Evolutionary conservation across 495 filamentous ascomycete species (phyloP).

Genomic region (Trichocladium uniseriatum): DNA sequence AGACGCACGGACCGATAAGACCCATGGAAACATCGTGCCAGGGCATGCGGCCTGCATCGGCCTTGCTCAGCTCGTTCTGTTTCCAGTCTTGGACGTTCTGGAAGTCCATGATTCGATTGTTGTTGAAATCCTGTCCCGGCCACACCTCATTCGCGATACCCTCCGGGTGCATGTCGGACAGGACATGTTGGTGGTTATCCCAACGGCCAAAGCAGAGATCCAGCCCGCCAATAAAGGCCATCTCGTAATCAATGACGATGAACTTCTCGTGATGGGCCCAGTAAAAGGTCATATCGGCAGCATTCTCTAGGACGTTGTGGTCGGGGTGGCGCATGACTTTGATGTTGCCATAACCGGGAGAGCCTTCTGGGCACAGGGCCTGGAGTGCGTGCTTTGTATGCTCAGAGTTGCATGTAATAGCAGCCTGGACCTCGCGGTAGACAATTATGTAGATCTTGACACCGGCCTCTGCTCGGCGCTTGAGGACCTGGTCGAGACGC

Average conservation of each 20-base stretch:
- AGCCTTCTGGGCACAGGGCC: conserved; percentile 69
- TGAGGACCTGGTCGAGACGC: conserved; percentile 78
- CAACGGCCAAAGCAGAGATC: conserved; percentile 96
- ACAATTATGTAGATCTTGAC: conserved; percentile 93
- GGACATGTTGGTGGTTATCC: conserved; percentile 76
- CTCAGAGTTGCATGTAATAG: conserved; percentile 81
- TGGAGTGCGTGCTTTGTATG: conserved; percentile 88
- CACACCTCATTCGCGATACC: conserved; percentile 78
- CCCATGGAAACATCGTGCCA: conserved; percentile 97
- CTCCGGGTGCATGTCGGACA: conserved; percentile 80
- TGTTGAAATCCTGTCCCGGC: conserved; percentile 94
- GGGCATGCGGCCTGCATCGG: conserved; percentile 89
- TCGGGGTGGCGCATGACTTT: conserved; percentile 85
- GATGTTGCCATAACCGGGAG: conserved; percentile 78
- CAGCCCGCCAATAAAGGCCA: conserved; percentile 87
- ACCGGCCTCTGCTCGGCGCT: conserved; percentile 78
- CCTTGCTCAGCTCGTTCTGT: conserved; percentile 83
- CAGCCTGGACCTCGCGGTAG: conserved; percentile 80
- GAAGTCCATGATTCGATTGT: conserved; percentile 94
- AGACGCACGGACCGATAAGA: conserved; percentile 76
- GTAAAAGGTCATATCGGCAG: conserved; percentile 93
- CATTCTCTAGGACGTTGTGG: conserved; percentile 90
- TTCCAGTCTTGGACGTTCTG: conserved; percentile 86
- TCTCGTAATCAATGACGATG: conserved; percentile 80
- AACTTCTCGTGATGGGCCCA: conserved; percentile 99